Base-by-base conservation (phyloP, 1,284 basidiomycete species). In the Cystobasidium slooffiae region DNA sequence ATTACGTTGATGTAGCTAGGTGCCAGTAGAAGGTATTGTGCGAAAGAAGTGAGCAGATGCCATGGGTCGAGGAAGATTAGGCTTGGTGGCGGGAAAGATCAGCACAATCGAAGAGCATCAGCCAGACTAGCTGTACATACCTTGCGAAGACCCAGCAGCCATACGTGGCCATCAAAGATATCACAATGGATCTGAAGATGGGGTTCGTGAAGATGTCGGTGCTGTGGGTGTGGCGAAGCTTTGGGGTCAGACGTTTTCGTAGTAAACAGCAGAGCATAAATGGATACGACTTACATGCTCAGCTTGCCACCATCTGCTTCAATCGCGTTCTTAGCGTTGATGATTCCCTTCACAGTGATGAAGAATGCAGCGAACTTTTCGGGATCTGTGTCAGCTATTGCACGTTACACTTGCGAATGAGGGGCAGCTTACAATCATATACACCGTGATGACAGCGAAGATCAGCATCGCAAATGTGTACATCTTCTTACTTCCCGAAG, bases 1-100 rank as follows among this genome's bases (percentile, higher is more conserved):
- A 96, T 86, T 16, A 97, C 91, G 72, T 90, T 88, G 81, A 95
- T 94, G 80, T 95, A 97, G 0, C 93, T 93, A 4, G 96, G 95
- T 0, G 92, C 91, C 85, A 96, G 88, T 68, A 98, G 85, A 24
- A 95, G 84, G 81, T 97, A 98, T 82, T 97, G 95, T 16, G 94
- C 53, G 83, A 97, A 96, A n/a, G 90, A 92, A 0, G 95, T 97
- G 80, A 97, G 74, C 76, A 84, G 79, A 80, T 96, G 94, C 89
- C 92, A 91, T 3, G 24, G 61, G 80, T 81, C 80, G 55, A 81
- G 75, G 82, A 94, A 91, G 74, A 94, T 86, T 5, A 59, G 37
- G 43, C 56, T 59, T 12, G 5, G 20, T 43, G 37, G n/a, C 12
- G 39, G 1, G 6, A 16, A 9, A 18, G 6, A 20, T 41, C 31